Conservation (phyloP, 176 grass and related monocot species). For the Aegilops sharonensis region DNA sequence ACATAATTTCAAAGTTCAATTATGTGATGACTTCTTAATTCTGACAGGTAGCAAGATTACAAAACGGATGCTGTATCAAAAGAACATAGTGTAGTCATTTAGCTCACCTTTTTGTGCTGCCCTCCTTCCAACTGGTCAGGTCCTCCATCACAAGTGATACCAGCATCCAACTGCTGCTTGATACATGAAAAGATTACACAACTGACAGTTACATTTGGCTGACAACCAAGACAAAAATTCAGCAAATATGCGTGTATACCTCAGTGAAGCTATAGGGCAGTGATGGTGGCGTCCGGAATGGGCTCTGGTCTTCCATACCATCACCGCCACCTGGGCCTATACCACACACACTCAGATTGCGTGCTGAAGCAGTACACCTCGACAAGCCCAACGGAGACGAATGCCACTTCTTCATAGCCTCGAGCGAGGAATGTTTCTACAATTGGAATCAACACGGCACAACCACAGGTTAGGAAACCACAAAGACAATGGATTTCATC, state of each 20-base stretch:
- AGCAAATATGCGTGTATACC: conserved; percentile 31
- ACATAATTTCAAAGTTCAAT: conserved; percentile 10
- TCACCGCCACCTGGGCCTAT: conserved; percentile 34
- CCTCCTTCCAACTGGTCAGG: conserved; percentile 42
- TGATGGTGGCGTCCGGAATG: conserved; percentile 84
- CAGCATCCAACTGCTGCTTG: conserved; percentile 37
- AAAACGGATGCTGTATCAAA: neutral
- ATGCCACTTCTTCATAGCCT: conserved; percentile 69
- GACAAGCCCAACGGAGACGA: conserved; percentile 47
- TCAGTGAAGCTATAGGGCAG: conserved; percentile 56
- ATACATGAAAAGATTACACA: conserved; percentile 21
- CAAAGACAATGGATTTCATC: neutral
- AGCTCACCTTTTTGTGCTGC: conserved; percentile 79
- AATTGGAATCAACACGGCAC: conserved; percentile 10
- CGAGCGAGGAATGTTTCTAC: conserved; percentile 50
- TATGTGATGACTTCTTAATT: conserved; percentile 9
- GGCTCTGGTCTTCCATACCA: conserved; percentile 52
- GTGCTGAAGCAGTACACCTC: conserved; percentile 29
- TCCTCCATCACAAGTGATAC: conserved; percentile 35
- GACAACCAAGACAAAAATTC: neutral
- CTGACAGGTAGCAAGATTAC: neutral
- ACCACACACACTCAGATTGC: conserved; percentile 13
- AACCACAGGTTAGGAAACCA: neutral
- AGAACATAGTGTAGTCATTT: neutral
- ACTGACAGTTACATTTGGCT: neutral